Base-by-base conservation (phyloP, 495 filamentous ascomycete genomes). In the Penicillium ucsense region DNA sequence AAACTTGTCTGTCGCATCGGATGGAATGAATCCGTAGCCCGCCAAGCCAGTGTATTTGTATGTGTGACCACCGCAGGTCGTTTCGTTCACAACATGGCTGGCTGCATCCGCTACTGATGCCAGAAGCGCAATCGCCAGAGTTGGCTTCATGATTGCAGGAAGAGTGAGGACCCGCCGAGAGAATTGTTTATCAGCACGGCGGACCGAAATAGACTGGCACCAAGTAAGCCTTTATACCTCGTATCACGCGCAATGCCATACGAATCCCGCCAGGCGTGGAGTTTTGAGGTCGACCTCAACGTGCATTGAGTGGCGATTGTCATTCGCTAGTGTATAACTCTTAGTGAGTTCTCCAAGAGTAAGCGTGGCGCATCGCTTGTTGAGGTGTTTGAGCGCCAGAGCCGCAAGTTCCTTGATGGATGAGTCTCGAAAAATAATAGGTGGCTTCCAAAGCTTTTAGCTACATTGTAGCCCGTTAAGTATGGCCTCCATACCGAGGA, bases 1-100 rank as follows among this genome's bases (percentile, higher is more conserved):
- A 50, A 76, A 84, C 57, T 86, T 80, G 67, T 90, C 87, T 4
- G 68, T 61, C 10, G 75, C 76, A 49, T 84, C 72, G 8, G 70
- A 70, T 3, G 77, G 59, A 30, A 89, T 56, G 49, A 71, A 77
- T 4, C 86, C 84, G 53, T 81, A 90, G 12, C 87, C 86, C 8
- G 80, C 83, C 4, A 90, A 76, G 38, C 78, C 72, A 47, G 84
- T 66, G 62, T 89, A 89, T 8, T 74, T 68, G 59, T 85, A 89
- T 0, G 62, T 67, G 52, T 80, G 70, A 33, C 81, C 79, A 48
- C 77, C 79, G 59, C 86, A 90, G 34, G 70, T 75, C 8, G 78
- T 78, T 46, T 72, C 56, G 50, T 75, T 78, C 20, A 79, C 75
- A 38, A 66, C 48, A 41, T 49, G 31, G 7, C 48, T 46, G 10